phyloP scores from a whole-genome alignment of 2,329 filamentous ascomycete species.

The Talaromyces sp. region DNA sequence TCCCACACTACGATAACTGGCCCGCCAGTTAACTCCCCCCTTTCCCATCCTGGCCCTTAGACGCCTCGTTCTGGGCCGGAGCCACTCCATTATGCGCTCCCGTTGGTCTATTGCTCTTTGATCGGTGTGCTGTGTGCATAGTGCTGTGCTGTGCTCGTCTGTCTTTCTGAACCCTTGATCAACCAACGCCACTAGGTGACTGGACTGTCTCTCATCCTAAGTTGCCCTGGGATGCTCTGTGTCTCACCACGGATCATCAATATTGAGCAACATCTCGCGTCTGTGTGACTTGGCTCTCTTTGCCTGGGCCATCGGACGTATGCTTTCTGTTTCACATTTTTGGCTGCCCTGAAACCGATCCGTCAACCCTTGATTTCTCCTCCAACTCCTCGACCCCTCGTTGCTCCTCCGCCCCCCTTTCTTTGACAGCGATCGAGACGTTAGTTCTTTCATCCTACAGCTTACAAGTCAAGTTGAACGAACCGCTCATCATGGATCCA shows the following conservation, averaged over 20 bases:
- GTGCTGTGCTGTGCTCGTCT: slow-evolving; percentile 4
- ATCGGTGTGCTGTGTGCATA: slow-evolving; percentile 14
- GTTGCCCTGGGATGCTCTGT: background rate
- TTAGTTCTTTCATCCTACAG: slow-evolving; percentile 3
- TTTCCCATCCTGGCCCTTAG: slow-evolving; percentile 4
- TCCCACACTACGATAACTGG: slow-evolving; percentile 7
- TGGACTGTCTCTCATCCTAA: background rate
- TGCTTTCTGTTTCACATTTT: slow-evolving; percentile 15
- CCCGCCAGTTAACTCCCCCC: background rate
- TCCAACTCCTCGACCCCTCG: slow-evolving; percentile 11
- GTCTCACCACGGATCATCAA: background rate
- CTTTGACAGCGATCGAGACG: slow-evolving; percentile 14
- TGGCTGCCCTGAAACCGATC: slow-evolving; percentile 16
- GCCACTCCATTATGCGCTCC: slow-evolving; percentile 4
- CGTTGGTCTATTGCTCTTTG: slow-evolving; percentile 10
- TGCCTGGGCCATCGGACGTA: slow-evolving; percentile 4
- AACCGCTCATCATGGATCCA: slow-evolving; percentile 52
- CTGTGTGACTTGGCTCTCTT: slow-evolving; percentile 10
- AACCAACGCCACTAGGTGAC: background rate
- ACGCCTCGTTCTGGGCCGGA: background rate
- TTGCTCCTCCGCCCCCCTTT: slow-evolving; percentile 13
- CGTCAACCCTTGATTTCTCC: slow-evolving; percentile 11
- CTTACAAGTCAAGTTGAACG: background rate
- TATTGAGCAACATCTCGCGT: background rate
- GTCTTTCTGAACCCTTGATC: slow-evolving; percentile 1